phyloP scores from a whole-genome alignment of 225 moss, liverwort and hornwort species.

The Climacium dendroides region DNA sequence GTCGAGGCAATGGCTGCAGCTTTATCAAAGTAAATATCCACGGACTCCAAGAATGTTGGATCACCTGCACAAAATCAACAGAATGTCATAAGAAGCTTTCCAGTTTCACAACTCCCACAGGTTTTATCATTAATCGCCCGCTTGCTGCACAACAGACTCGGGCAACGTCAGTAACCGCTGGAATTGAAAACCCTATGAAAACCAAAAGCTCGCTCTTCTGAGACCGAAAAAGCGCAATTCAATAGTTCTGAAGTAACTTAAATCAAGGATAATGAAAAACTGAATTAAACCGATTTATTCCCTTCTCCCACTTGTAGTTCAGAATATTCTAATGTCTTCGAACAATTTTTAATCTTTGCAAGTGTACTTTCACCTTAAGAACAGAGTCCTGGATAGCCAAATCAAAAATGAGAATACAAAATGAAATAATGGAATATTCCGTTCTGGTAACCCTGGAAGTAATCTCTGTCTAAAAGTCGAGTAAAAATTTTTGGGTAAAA shows the following conservation, averaged over 20 bases:
- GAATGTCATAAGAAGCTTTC: not conserved
- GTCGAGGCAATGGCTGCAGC: slow-evolving; percentile 61
- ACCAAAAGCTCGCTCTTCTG: not conserved
- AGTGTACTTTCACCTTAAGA: not conserved
- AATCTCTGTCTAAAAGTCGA: not conserved
- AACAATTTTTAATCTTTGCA: not conserved
- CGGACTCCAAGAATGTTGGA: slow-evolving; percentile 74
- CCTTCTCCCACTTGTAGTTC: not conserved
- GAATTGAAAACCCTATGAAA: not conserved
- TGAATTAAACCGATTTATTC: not conserved
- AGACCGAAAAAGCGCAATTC: not conserved
- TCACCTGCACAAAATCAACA: slow-evolving; percentile 41
- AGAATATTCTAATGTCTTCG: not conserved
- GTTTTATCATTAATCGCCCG: not conserved
- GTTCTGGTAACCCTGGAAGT: not conserved
- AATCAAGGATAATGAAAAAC: not conserved
- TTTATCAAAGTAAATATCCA: slow-evolving; percentile 74
- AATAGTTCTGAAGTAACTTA: not conserved
- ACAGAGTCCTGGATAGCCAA: not conserved
- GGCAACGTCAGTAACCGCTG: not conserved
- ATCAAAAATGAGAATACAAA: no score
- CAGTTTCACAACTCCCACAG: not conserved
- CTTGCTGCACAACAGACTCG: slow-evolving; percentile 2
- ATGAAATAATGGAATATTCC: not conserved
- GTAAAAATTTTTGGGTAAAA: not conserved